These are phyloP conservation scores for Cercophora newfieldiana DNA, from an alignment of 495 filamentous ascomycete genomes.

Conservation along the genomic window DNA sequence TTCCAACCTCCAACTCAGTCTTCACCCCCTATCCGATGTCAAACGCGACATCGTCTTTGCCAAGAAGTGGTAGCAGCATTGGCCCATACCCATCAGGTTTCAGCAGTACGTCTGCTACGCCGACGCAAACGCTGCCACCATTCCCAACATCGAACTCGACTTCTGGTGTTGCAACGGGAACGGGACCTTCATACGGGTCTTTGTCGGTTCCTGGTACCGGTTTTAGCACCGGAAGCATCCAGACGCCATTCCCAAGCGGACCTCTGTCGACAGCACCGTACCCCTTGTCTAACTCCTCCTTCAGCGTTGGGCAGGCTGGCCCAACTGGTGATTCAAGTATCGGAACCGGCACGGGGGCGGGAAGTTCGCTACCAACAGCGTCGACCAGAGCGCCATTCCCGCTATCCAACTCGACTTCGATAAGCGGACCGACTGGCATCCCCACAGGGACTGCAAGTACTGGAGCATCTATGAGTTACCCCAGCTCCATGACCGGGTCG, in stretches of 20 bases:
- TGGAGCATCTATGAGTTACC: background rate
- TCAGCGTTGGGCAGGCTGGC: constrained; percentile 6
- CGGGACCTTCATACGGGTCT: background rate
- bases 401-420: background rate
- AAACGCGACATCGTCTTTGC: background rate
- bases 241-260: background rate
- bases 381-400: background rate
- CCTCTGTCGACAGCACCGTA: constrained; percentile 16
- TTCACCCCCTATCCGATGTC: background rate
- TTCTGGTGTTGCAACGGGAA: constrained; percentile 14
- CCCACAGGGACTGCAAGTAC: background rate
- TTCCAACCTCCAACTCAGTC: constrained; percentile 1
- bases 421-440: background rate
- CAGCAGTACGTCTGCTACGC: background rate
- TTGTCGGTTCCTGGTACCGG: constrained; percentile 3
- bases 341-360: background rate
- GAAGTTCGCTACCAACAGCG: background rate
- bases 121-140: background rate
- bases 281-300: constrained; percentile 24
- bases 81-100: background rate
- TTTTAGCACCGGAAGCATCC: background rate
- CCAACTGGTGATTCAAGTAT: background rate
- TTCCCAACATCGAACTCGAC: constrained; percentile 28
- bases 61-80: constrained; percentile 7
- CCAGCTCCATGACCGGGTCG: background rate